Conservation (phyloP, 2,329 filamentous ascomycete species). For the Keithomyces neogunnii region DNA sequence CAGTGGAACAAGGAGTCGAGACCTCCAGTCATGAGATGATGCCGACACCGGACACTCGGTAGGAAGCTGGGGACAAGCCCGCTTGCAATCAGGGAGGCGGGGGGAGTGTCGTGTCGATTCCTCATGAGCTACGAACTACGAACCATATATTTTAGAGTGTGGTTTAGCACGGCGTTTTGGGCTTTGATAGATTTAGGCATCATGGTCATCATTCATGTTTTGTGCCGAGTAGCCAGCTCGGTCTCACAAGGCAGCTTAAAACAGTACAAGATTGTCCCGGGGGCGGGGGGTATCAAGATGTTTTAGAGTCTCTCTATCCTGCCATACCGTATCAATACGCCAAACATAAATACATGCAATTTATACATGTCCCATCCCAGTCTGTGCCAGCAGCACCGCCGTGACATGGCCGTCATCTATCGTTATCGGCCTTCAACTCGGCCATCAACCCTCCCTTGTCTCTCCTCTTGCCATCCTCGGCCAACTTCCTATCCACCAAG, state of each 20-base stretch:
- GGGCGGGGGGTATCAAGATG: constrained; percentile 6
- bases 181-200: constrained; percentile 4
- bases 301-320: neutral
- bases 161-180: constrained; percentile 7
- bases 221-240: neutral
- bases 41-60: too few relatives aligned
- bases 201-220: neutral
- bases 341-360: constrained; percentile 1
- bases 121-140: constrained; percentile 5
- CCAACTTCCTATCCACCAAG: constrained; percentile 63
- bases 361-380: constrained; percentile 7
- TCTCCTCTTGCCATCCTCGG: constrained; percentile 68
- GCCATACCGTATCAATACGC: constrained; percentile 3
- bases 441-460: constrained; percentile 72
- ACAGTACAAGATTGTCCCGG: neutral
- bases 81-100: too few relatives aligned
- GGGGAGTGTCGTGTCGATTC: neutral
- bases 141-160: neutral
- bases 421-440: constrained; percentile 77
- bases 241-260: neutral
- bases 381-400: neutral
- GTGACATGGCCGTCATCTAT: constrained; percentile 37
- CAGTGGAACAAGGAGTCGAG: constrained; percentile 95
- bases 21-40: constrained; percentile 82
- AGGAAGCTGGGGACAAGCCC: too few relatives aligned